Conservation (phyloP, 2,329 filamentous ascomycete genomes). For the Aspergillus aculeatinus region DNA sequence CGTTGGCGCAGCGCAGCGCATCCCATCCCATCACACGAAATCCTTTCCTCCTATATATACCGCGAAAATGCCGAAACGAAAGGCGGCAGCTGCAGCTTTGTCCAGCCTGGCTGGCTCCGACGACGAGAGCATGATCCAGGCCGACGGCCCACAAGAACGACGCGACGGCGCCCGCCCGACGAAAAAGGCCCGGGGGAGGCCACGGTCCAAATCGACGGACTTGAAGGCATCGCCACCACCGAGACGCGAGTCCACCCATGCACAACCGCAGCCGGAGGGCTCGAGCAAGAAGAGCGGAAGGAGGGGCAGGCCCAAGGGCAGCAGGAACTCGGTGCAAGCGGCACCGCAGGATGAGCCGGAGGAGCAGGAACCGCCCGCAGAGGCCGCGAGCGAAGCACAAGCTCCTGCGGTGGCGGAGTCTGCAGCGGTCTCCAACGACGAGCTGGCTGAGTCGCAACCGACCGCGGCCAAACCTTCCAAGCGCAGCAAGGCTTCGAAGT, state of each 20-base stretch:
- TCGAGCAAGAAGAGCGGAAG: constrained; percentile 21
- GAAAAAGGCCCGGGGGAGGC: constrained; percentile 39
- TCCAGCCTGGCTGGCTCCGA: constrained; percentile 51
- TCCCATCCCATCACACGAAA: neutral
- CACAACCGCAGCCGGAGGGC: constrained; percentile 20
- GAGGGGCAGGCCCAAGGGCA: constrained; percentile 35
- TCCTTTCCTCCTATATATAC: neutral
- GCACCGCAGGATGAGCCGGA: constrained; percentile 28
- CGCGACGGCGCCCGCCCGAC: constrained; percentile 36
- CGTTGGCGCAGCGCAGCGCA: neutral
- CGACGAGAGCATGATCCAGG: constrained; percentile 40
- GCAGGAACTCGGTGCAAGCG: constrained; percentile 27
- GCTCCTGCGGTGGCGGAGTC: constrained; percentile 26
- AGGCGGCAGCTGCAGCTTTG: constrained; percentile 40
- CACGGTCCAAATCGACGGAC: constrained; percentile 46
- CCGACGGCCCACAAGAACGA: constrained; percentile 24
- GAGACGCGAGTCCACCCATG: constrained; percentile 26
- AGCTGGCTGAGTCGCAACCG: constrained; percentile 22
- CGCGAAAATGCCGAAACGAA: constrained; percentile 41
- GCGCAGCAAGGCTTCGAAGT: constrained; percentile 23
- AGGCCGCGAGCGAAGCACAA: constrained; percentile 31
- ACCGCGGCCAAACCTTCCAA: constrained; percentile 18
- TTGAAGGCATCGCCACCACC: constrained; percentile 29
- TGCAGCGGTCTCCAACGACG: constrained; percentile 26
- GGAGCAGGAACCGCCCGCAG: constrained; percentile 47